These are phyloP conservation scores for Triticum timopheevii DNA, from an alignment of 176 grass and related monocot species.

Conservation along the genomic window DNA sequence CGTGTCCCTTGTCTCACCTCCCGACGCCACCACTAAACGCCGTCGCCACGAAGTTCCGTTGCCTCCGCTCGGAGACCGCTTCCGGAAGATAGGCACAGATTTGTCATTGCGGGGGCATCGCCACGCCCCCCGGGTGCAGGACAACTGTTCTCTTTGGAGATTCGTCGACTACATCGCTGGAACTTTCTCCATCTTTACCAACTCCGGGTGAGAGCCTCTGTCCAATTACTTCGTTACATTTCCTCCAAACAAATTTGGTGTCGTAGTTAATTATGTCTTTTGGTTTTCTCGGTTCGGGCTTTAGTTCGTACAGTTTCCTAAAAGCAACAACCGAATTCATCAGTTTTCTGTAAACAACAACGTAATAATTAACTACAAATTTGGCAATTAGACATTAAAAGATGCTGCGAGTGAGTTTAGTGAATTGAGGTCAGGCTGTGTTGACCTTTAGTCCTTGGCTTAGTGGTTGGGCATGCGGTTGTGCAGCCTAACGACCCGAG, in stretches of 20 bases:
- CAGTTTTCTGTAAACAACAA: not conserved
- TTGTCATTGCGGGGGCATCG: not conserved
- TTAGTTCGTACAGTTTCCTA: not conserved
- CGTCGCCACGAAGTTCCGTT: not conserved
- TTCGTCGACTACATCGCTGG: not conserved
- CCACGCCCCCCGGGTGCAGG: not conserved
- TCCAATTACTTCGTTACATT: not conserved
- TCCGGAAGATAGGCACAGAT: not conserved
- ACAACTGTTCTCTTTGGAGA: not conserved
- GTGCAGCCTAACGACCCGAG: too few species aligned
- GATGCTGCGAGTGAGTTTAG: too few species aligned
- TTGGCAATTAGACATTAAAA: too few species aligned
- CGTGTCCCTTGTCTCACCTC: not conserved
- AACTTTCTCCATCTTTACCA: not conserved
- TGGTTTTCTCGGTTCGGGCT: not conserved
- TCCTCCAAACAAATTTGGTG: not conserved
- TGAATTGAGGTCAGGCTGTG: too few species aligned
- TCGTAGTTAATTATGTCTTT: not conserved
- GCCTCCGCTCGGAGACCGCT: not conserved
- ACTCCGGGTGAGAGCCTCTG: not conserved
- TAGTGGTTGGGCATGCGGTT: too few species aligned
- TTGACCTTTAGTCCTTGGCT: too few species aligned
- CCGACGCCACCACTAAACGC: not conserved
- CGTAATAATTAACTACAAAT: too few species aligned
- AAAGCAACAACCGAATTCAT: not conserved